Evolutionary conservation across 441 rosid species (phyloP).

Genomic region (Pelargonium citronellum): DNA sequence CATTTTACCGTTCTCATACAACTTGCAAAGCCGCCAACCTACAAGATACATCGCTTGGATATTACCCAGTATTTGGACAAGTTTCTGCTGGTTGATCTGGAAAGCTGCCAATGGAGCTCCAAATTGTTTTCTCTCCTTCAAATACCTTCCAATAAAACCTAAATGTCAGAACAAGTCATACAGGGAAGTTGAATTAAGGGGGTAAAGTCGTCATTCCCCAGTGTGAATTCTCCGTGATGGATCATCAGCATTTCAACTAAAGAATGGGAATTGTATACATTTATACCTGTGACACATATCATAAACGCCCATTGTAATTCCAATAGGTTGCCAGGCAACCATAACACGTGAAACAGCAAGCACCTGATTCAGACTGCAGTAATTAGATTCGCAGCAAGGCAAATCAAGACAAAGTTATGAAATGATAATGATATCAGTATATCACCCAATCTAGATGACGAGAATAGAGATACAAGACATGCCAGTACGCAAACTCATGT

Average conservation of each 20-base stretch:
- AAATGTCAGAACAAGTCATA: conserved; percentile 10
- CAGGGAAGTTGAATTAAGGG: neutral
- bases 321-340: conserved; percentile 96
- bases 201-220: neutral
- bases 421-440: neutral
- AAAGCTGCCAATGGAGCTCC: conserved; percentile 94
- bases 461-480: neutral
- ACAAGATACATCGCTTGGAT: conserved; percentile 84
- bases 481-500: neutral
- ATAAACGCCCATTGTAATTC: conserved; percentile 86
- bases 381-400: conserved; percentile 1
- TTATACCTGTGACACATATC: conserved; percentile 93
- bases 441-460: neutral
- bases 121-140: conserved; percentile 89
- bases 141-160: conserved; percentile 44
- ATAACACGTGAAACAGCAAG: conserved; percentile 89
- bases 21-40: conserved; percentile 94
- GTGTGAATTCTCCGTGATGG: neutral
- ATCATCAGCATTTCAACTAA: no score
- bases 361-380: conserved; percentile 40
- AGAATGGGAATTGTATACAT: neutral
- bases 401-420: conserved; percentile 2
- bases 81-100: conserved; percentile 88
- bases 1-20: conserved; percentile 73
- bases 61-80: conserved; percentile 76